Evolutionary conservation across 2,329 filamentous ascomycete genomes (phyloP), one percentile per base, ranked within the genome.

Genomic region (Aspergillus eucalypticola): DNA sequence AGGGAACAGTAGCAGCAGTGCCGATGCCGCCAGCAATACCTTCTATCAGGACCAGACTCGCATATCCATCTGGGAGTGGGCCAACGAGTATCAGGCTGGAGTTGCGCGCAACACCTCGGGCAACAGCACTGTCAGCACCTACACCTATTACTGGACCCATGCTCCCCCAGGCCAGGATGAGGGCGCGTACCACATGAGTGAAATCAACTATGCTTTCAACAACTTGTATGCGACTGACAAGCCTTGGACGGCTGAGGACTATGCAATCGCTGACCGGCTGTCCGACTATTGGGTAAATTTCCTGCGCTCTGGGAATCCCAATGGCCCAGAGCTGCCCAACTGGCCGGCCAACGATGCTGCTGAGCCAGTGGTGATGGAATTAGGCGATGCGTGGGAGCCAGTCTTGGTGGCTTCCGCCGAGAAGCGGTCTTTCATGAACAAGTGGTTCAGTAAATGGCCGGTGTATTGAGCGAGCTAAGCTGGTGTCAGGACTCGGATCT

Each of bases 171-270:
- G 58, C 13, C 51, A 64, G 25, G 38, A 17, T 3, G 41, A 53
- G 7, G 71, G 70, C n/a, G 69, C 70, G 7, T 73, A 70, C 58
- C 71, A 74, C 49, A 69, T 67, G 19, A 63, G 64, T 17, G 70
- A 73, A 61, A 63, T 76, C 35, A 71, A 66, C 58, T 74, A 75
- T 29, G 67, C 67, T 2, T 67, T 76, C 38, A 70, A 72, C 21
- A 39, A 23, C 38, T 5, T 54, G 35, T 54, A 54, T n/a, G 35
- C 51, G 3, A 39, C 27, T 5, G 29, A 54, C 19, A 25, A 23
- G n/a, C 51, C 51, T 21, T 42, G 29, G 29, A 23, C 11, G 29
- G 5, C 35, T 6, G 51, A 23, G 11, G 51, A 54, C 32, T 54
- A 41, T 13, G 8, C 21, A 3, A 54, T 42, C 11, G 35, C 51